Conservation (phyloP, 1,284 basidiomycete species). For the Cryptococcus hybrid region DNA sequence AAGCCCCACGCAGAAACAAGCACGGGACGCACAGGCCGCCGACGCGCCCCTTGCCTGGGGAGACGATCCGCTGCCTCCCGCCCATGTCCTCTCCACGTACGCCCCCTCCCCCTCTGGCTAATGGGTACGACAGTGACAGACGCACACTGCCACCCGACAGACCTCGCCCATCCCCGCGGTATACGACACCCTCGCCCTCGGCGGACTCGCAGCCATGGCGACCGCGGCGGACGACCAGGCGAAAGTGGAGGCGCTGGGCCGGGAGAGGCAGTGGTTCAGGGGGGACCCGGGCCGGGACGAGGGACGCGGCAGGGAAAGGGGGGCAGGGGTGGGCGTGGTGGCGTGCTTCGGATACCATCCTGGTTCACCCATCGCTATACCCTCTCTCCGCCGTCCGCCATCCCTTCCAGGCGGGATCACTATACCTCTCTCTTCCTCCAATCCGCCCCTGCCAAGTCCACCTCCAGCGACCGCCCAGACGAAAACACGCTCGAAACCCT, state of each 20-base stretch:
- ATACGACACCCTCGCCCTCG: constrained; percentile 32
- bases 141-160: constrained; percentile 52
- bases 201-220: constrained; percentile 43
- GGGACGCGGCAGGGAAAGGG: neutral
- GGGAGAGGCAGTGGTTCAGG: constrained; percentile 7
- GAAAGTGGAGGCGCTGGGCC: constrained; percentile 24
- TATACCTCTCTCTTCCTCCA: constrained; percentile 47
- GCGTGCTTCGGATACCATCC: constrained; percentile 52
- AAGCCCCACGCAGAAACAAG: too few species aligned
- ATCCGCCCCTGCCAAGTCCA: constrained; percentile 1
- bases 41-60: constrained; percentile 34
- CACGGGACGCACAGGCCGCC: neutral
- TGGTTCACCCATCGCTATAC: constrained; percentile 53
- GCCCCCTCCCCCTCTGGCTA: neutral
- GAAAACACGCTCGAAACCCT: neutral
- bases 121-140: constrained; percentile 38
- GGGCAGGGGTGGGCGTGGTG: constrained; percentile 26
- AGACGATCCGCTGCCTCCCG: constrained; percentile 28
- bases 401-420: constrained; percentile 42
- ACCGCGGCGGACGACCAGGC: constrained; percentile 40
- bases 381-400: constrained; percentile 14
- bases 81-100: constrained; percentile 32
- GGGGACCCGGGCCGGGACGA: neutral
- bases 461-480: constrained; percentile 1
- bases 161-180: constrained; percentile 25